Base-by-base conservation (phyloP, 441 rosid genomes). In the Isatis lusitanica region DNA sequence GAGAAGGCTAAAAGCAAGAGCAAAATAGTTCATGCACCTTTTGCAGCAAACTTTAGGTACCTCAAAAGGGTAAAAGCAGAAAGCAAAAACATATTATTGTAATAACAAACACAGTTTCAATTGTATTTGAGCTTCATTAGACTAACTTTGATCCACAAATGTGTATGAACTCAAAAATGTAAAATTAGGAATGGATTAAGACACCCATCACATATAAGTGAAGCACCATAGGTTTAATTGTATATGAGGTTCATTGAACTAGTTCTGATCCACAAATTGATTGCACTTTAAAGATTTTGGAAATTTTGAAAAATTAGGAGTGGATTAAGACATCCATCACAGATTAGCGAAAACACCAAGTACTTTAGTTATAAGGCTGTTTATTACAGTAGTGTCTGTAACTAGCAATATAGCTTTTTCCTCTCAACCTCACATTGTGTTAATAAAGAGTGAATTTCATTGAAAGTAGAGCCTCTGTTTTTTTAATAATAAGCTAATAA, bases 31-130 rank as follows among this genome's bases (percentile, higher is more conserved):
- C 60, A 70, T 56, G 33, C 17, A 70, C 53, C 65, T 70, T 76
- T 68, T 70, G 79, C 79, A 70, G 66, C 79, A 76, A 76, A 65
- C 68, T 76, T 76, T 57, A 76, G 57, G 76, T 70, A 58, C 76
- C 79, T 76, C 71, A 76, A 76, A 76, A 70, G 80, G 10, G 71
- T 70, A 47, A 56, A 69, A 69, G 65, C 44, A 56, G 53, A 68
- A 55, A 68, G 42, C 63, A 42, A 60, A 46, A 71, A 66, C 10
- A 39, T 28, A 1, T 59, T 28, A 1, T 59, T 48, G 17, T 59
- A 47, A 50, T 38, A 18, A 59, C 38, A 47, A 47, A 56, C 39
- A n/a, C 17, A 26, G 31, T 47, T 47, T 47, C 11, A 56, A 24
- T 5, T 73, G 13, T 26, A 30, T 48, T 48, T 66, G 59, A 64